Conservation (phyloP, 2,329 filamentous ascomycete species). For the Scorias spongiosa region DNA sequence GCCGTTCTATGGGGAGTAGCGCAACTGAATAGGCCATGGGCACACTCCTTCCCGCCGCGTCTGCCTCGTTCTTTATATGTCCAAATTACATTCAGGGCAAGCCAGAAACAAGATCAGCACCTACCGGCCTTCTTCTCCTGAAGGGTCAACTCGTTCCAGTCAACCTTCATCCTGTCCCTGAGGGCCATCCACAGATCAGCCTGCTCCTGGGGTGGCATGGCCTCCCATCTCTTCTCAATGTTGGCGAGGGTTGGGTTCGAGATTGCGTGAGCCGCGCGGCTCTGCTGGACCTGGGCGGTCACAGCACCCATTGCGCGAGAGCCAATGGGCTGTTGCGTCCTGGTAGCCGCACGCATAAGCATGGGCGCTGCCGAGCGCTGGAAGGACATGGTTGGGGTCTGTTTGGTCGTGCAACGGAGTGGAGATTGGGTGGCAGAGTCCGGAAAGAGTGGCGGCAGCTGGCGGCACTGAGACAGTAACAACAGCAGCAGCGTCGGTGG, state of each 20-base stretch:
- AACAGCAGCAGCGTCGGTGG: too few species aligned
- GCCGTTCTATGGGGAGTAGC: too few species aligned
- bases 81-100: too few species aligned
- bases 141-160: conserved; percentile 87
- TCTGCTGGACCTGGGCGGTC: conserved; percentile 22
- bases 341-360: background rate
- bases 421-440: too few species aligned
- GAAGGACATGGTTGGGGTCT: background rate
- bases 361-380: background rate
- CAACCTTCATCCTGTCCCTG: conserved; percentile 95
- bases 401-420: too few species aligned
- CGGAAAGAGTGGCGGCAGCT: too few species aligned
- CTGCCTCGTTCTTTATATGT: too few species aligned
- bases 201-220: conserved; percentile 95
- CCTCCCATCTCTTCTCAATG: conserved; percentile 99
- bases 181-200: conserved; percentile 98
- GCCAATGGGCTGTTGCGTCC: background rate
- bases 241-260: conserved; percentile 94
- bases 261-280: conserved; percentile 70
- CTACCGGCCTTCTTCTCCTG: conserved; percentile 99
- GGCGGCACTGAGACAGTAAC: too few species aligned
- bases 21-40: too few species aligned
- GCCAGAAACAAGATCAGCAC: conserved; percentile 27
- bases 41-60: too few species aligned
- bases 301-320: background rate